Evolutionary conservation across 2,329 filamentous ascomycete species (phyloP).

Genomic region (Parasarocladium wereldwijsianum): DNA sequence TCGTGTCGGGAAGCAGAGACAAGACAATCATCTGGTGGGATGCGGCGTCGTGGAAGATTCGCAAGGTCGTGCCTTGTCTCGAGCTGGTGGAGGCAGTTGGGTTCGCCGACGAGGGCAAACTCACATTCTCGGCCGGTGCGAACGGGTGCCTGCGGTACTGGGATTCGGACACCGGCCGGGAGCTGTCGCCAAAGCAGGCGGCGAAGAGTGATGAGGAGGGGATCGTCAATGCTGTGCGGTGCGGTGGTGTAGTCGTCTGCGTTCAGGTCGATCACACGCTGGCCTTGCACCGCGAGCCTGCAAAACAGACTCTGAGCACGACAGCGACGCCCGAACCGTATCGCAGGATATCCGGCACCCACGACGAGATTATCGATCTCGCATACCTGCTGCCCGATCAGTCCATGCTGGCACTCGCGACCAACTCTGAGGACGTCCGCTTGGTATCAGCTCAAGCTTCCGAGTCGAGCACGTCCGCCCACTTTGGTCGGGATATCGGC

Average conservation of each 20-base stretch:
- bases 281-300: conserved; percentile 48
- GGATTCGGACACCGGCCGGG: conserved; percentile 61
- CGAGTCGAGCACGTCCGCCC: conserved; percentile 24
- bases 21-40: conserved; percentile 94
- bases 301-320: conserved; percentile 15
- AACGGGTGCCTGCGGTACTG: conserved; percentile 74
- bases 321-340: conserved; percentile 33
- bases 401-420: conserved; percentile 76
- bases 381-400: conserved; percentile 70
- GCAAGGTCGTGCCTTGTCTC: conserved; percentile 67
- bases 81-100: conserved; percentile 77
- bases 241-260: conserved; percentile 54
- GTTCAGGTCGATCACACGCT: conserved; percentile 85
- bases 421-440: conserved; percentile 86
- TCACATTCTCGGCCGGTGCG: conserved; percentile 75
- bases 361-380: conserved; percentile 95
- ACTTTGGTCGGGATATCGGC: conserved; percentile 82
- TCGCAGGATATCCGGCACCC: conserved; percentile 81
- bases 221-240: conserved; percentile 59
- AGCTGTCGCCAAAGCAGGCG: conserved; percentile 62
- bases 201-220: conserved; percentile 45
- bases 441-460: conserved; percentile 56
- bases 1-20: conserved; percentile 80
- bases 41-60: conserved; percentile 66
- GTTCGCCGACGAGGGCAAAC: conserved; percentile 54